Evolutionary conservation across 352 stramenopile species (phyloP), one percentile per base, ranked within the genome.

Genomic region (Globisporangium mamillatum): DNA sequence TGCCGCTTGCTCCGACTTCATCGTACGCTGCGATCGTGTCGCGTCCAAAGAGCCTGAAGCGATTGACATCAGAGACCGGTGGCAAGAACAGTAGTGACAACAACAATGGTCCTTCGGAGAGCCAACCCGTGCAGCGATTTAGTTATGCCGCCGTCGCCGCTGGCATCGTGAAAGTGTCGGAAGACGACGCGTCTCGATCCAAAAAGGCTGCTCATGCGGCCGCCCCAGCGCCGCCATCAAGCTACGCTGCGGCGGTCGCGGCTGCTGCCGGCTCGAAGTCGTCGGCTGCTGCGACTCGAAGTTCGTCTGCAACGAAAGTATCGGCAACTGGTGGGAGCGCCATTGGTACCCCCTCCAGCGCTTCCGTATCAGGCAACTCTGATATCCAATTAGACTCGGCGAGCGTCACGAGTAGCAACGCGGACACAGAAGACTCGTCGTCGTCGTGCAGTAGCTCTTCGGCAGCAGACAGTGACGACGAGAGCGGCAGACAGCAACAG

Each of bases 361-460:
- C 32, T 52, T 52, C 66, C 25, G 50, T 36, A 38, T 41, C 48
- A 24, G n/a, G 22, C 14, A 48, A 25, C n/a, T 18, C 57, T 20
- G 66, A 74, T 20, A 27, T 54, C 16, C 69, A 72, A 25, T 58
- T 88, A 14, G 88, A 95, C 44, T 63, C 82, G 0, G 71, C 89
- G 36, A 94, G 86, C 32, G 83, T 92, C 22, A 91, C 88, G 1
- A 93, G 84, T 27, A 95, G 88, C 72, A 90, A 67, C 8, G 88
- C 88, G 0, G 88, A 95, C 66, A 94, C 86, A 1, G 88, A 95
- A 67, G 86, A 95, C 63, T 92, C 77, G 22, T 84, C 74, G 25
- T 84, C 76, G 9, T 84, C 74, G 18, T 83, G 78, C 60, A 81
- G 70, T 29, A 73, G 75, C 41, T 79, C 76, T n/a, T 88, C 81